These are phyloP conservation scores for Phytopythium ostracodes DNA, from an alignment of 352 stramenopile species.

Conservation along the genomic window DNA sequence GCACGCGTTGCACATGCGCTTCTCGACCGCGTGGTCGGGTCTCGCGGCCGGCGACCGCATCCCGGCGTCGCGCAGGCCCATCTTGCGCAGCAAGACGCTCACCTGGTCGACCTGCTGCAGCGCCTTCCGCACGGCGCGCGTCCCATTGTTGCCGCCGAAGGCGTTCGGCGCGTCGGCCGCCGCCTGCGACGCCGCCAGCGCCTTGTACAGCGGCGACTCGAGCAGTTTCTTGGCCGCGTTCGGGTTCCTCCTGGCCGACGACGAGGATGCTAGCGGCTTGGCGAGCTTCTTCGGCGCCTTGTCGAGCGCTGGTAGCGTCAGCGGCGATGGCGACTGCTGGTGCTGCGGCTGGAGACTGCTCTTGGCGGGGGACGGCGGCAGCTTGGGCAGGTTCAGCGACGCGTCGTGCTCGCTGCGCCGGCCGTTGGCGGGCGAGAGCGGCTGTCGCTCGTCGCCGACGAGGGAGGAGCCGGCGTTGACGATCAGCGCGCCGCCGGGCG, in stretches of 20 bases:
- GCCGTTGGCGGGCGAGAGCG: constrained; percentile 8
- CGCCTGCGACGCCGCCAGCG: constrained; percentile 47
- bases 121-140: constrained; percentile 39
- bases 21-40: constrained; percentile 65
- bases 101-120: constrained; percentile 75
- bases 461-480: constrained; percentile 23
- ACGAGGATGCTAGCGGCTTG: constrained; percentile 11
- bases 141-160: constrained; percentile 2
- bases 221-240: constrained; percentile 49
- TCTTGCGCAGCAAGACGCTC: constrained; percentile 57
- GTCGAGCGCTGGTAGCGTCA: constrained; percentile 33
- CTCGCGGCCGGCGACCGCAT: constrained; percentile 27
- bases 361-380: not conserved
- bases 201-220: constrained; percentile 72
- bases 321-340: not conserved
- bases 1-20: constrained; percentile 79
- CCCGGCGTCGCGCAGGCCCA: constrained; percentile 49
- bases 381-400: not conserved
- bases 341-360: not conserved
- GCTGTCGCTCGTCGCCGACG: constrained; percentile 17
- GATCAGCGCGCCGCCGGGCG: constrained; percentile 44
- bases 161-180: constrained; percentile 22
- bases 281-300: constrained; percentile 7
- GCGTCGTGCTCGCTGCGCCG: constrained; percentile 22
- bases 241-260: constrained; percentile 15